phyloP scores from a whole-genome alignment of 2,329 filamentous ascomycete species.

The Ascochyta koolunga region DNA sequence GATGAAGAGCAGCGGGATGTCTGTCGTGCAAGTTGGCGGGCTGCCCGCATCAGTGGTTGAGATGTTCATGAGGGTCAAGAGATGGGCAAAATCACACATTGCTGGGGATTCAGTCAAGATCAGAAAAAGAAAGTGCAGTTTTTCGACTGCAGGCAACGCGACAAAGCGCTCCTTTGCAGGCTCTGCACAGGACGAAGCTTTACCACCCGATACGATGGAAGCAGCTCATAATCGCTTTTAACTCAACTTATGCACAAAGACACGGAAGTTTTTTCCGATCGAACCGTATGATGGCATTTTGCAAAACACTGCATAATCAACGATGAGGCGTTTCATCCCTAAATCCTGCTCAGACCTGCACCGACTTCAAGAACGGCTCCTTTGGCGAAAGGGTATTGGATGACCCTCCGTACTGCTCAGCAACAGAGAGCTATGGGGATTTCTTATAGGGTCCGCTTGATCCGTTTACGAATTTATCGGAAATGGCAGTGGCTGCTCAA shows the following conservation, averaged over 20 bases:
- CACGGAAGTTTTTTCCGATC: neutral
- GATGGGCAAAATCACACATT: slow-evolving; percentile 79
- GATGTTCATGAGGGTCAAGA: slow-evolving; percentile 71
- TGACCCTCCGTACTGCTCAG: neutral
- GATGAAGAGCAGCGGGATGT: slow-evolving; percentile 59
- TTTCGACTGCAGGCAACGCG: slow-evolving; percentile 1
- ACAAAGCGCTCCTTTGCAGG: slow-evolving; percentile 20
- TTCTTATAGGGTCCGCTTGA: neutral
- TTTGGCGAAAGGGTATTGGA: neutral
- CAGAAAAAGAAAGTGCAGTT: slow-evolving; percentile 30
- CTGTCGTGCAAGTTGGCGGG: slow-evolving; percentile 53
- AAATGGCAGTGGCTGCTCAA: slow-evolving; percentile 33
- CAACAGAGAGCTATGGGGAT: neutral
- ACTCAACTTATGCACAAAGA: neutral
- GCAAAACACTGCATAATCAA: neutral
- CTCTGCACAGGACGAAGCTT: slow-evolving; percentile 22
- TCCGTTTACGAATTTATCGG: slow-evolving; percentile 12
- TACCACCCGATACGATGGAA: slow-evolving; percentile 45
- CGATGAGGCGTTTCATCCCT: slow-evolving; percentile 3
- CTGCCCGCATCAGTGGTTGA: slow-evolving; percentile 59
- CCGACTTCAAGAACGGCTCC: neutral
- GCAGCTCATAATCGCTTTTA: slow-evolving; percentile 1
- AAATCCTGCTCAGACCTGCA: neutral
- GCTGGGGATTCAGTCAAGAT: slow-evolving; percentile 35
- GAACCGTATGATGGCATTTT: neutral